These are phyloP conservation scores for Drechslera avenae DNA, from an alignment of 2,329 filamentous ascomycete genomes.

Conservation along the genomic window DNA sequence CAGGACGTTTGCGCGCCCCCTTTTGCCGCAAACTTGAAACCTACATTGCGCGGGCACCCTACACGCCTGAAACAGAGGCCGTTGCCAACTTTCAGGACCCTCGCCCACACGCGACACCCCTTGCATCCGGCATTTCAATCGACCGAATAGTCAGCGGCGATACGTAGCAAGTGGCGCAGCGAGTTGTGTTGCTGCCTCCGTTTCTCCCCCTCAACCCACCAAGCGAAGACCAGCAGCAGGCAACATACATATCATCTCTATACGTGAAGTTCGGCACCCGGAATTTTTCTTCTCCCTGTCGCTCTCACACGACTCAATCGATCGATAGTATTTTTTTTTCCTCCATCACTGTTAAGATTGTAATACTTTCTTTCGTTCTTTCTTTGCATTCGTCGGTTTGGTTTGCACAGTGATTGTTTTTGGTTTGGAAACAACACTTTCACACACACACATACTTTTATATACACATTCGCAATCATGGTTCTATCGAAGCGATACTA, in stretches of 20 bases:
- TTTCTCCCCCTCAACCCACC: too few species aligned
- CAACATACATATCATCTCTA: not conserved
- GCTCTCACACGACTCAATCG: not conserved
- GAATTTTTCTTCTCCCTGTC: too few species aligned
- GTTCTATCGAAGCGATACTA: slow-evolving; percentile 35
- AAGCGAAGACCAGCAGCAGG: not conserved
- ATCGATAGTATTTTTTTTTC: not conserved
- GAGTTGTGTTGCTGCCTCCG: not conserved
- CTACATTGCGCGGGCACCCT: slow-evolving; percentile 2
- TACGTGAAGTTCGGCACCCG: too few species aligned
- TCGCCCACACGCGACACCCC: slow-evolving; percentile 24
- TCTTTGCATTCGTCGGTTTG: not conserved
- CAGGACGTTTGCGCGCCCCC: too few species aligned
- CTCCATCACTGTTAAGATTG: not conserved
- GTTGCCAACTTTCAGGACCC: slow-evolving; percentile 1
- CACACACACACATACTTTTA: not conserved
- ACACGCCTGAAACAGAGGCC: slow-evolving; percentile 14
- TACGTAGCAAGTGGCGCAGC: slow-evolving; percentile 11
- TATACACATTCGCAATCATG: slow-evolving; percentile 25
- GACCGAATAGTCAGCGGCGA: slow-evolving; percentile 15
- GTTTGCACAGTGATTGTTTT: not conserved
- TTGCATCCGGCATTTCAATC: slow-evolving; percentile 16
- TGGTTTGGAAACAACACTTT: not conserved
- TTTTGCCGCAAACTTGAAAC: slow-evolving; percentile 10
- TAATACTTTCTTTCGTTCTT: not conserved